Conservation (phyloP, 2,329 filamentous ascomycete species). For the Chaetomium sp. region DNA sequence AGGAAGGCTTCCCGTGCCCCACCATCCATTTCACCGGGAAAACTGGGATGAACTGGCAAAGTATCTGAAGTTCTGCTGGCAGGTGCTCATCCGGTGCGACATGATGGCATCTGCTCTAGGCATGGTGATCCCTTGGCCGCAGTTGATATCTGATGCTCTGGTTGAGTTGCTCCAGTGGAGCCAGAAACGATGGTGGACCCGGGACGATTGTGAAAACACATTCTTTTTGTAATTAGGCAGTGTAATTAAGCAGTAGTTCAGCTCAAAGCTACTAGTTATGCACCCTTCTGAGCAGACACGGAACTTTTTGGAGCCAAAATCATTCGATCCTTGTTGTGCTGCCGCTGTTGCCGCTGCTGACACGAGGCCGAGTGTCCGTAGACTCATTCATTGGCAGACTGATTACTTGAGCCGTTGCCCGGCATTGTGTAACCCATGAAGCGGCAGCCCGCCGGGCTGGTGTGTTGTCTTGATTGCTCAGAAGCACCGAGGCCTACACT, state of each 20-base stretch:
- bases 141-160: background rate
- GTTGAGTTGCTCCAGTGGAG: too few relatives aligned
- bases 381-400: background rate
- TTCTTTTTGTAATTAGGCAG: too few relatives aligned
- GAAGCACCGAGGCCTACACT: background rate
- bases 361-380: background rate
- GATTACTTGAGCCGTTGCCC: background rate
- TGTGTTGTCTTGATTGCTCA: background rate
- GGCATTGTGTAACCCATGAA: background rate
- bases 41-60: conserved; percentile 34
- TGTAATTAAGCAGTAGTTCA: too few relatives aligned
- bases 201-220: too few relatives aligned
- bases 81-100: conserved; percentile 35
- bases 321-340: too few relatives aligned
- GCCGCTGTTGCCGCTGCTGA: too few relatives aligned
- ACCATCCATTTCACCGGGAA: conserved; percentile 27
- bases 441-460: background rate
- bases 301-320: too few relatives aligned
- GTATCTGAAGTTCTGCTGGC: conserved; percentile 39
- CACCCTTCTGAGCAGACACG: too few relatives aligned
- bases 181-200: too few relatives aligned
- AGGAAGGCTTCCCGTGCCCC: too few relatives aligned
- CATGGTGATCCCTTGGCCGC: conserved; percentile 17
- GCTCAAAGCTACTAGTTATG: too few relatives aligned
- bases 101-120: conserved; percentile 34